Evolutionary conservation across 2,329 filamentous ascomycete genomes (phyloP).

Genomic region (Trichoderma koningii): DNA sequence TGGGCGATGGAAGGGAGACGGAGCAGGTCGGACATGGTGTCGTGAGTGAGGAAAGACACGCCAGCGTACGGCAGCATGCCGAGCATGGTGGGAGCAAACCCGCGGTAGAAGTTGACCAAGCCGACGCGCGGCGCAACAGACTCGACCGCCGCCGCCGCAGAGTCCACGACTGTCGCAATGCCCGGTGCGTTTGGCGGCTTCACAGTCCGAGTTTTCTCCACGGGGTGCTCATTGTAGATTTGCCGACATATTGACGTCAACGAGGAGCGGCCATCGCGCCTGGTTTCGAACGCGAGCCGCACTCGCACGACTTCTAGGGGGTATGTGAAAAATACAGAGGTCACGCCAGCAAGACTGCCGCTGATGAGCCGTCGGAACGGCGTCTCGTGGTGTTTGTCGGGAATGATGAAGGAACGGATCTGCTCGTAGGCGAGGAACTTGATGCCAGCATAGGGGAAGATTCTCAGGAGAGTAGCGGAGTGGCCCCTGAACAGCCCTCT

Average conservation of each 20-base stretch:
- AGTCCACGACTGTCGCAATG: conserved; percentile 44
- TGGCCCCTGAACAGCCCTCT: conserved; percentile 88
- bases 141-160: conserved; percentile 46
- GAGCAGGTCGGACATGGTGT: conserved; percentile 82
- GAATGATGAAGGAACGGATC: conserved; percentile 78
- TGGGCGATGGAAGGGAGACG: conserved; percentile 66
- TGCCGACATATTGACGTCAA: conserved; percentile 76
- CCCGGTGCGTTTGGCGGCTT: conserved; percentile 36
- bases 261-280: conserved; percentile 67
- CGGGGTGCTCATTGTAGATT: conserved; percentile 78
- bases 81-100: conserved; percentile 84
- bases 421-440: conserved; percentile 99
- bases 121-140: conserved; percentile 63
- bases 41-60: conserved; percentile 92
- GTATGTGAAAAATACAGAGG: conserved; percentile 94
- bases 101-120: conserved; percentile 89
- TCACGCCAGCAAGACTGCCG: conserved; percentile 77
- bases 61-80: conserved; percentile 98
- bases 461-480: conserved; percentile 87
- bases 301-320: conserved; percentile 92
- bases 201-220: conserved; percentile 39
- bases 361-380: conserved; percentile 72
- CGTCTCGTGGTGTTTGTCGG: conserved; percentile 72
- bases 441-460: conserved; percentile 96
- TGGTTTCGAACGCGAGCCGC: conserved; percentile 92